phyloP scores from a whole-genome alignment of 1,139 yeast species.

The Kurtzmaniella quercitrusa region DNA sequence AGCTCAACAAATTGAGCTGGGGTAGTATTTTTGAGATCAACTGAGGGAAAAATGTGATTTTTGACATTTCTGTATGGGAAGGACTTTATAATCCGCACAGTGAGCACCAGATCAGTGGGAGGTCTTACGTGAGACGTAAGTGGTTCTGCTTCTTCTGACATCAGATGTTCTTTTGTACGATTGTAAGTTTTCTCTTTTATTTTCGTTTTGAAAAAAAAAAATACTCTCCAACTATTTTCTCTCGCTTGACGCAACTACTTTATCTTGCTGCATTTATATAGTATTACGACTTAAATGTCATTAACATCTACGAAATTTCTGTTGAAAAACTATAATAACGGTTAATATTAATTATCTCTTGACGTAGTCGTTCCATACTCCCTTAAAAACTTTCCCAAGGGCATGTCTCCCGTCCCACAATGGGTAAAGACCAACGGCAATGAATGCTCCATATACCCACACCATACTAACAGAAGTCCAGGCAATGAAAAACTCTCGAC shows the following conservation, averaged over 20 bases:
- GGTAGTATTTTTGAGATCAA: conserved; percentile 69
- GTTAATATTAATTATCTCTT: neutral
- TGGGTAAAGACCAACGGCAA: conserved; percentile 35
- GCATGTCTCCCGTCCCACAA: conserved; percentile 32
- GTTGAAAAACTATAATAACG: too few species aligned
- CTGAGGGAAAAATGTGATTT: conserved; percentile 66
- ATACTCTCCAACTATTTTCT: too few species aligned
- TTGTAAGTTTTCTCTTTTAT: neutral
- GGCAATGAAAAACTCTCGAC: conserved; percentile 36
- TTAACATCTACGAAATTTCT: too few species aligned
- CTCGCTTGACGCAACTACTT: too few species aligned
- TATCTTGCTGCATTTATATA: too few species aligned
- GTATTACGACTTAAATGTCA: too few species aligned
- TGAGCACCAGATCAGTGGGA: conserved; percentile 65
- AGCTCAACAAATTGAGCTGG: conserved; percentile 55
- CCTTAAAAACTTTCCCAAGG: conserved; percentile 17
- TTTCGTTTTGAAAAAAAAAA: neutral
- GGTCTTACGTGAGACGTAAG: conserved; percentile 67
- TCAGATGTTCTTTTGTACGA: neutral
- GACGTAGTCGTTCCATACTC: conserved; percentile 18
- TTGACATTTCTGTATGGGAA: conserved; percentile 90
- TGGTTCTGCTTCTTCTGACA: conserved; percentile 46
- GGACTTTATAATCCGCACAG: conserved; percentile 83
- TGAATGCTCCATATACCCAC: conserved; percentile 30
- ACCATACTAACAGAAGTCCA: conserved; percentile 35